Evolutionary conservation across 2,329 filamentous ascomycete species (phyloP).

Genomic region (Ascocoryne sarcoides): DNA sequence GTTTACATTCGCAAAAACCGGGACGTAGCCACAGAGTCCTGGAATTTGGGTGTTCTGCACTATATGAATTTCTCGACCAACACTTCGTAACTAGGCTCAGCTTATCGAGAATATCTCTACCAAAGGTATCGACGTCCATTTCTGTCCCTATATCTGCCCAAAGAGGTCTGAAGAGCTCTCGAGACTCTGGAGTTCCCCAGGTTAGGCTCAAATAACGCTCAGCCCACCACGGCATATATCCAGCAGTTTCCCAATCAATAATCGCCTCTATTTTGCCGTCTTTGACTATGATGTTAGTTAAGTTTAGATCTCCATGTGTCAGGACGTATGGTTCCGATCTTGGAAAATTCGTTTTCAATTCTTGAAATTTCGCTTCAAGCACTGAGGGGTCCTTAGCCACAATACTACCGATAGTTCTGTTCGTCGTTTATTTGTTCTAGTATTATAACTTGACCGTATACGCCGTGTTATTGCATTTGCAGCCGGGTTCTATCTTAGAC

Average conservation of each 20-base stretch:
- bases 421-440: no score
- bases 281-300: conserved; percentile 33
- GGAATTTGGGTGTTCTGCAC: conserved; percentile 2
- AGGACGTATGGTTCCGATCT: conserved; percentile 28
- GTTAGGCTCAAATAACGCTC: conserved; percentile 19
- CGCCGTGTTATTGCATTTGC: no score
- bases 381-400: conserved; percentile 5
- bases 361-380: conserved; percentile 9
- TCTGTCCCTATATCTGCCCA: conserved; percentile 2
- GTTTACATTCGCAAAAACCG: conserved; percentile 8
- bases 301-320: conserved; percentile 32
- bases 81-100: background rate
- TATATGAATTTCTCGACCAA: background rate
- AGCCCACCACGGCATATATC: conserved; percentile 34
- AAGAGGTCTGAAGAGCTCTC: conserved; percentile 4
- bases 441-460: no score
- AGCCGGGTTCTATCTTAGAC: no score
- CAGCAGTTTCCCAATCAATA: conserved; percentile 33
- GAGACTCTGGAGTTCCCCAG: background rate
- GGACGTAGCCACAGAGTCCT: conserved; percentile 1
- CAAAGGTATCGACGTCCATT: conserved; percentile 2
- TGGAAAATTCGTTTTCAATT: conserved; percentile 10
- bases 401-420: no score
- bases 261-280: conserved; percentile 31
- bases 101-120: background rate